Conservation (phyloP, 2,329 filamentous ascomycete species). For the Trichoderma lentiforme region DNA sequence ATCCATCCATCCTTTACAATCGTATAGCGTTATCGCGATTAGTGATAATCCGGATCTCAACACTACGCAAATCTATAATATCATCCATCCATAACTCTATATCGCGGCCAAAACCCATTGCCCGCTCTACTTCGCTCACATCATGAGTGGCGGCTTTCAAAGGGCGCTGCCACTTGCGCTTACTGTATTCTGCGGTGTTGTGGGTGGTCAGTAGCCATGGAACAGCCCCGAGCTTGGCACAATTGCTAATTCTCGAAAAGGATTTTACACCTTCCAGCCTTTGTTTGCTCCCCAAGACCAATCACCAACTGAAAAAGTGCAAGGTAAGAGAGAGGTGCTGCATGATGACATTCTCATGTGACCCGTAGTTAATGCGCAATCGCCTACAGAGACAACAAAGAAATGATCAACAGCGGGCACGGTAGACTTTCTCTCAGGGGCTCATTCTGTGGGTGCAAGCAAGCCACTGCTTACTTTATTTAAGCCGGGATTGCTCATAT, state of each 20-base stretch:
- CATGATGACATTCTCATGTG: neutral
- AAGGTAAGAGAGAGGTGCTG: conserved; percentile 13
- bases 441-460: neutral
- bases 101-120: neutral
- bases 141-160: conserved; percentile 36
- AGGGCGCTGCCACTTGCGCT: conserved; percentile 35
- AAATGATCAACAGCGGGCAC: neutral
- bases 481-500: neutral
- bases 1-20: neutral
- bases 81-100: neutral
- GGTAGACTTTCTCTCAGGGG: neutral
- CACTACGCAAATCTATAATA: neutral
- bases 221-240: neutral
- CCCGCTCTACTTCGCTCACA: neutral
- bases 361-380: neutral
- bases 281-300: conserved; percentile 28
- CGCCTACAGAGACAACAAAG: neutral
- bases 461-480: neutral
- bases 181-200: conserved; percentile 36
- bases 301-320: conserved; percentile 10
- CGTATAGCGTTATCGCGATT: neutral
- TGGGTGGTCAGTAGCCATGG: conserved; percentile 31
- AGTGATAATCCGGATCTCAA: neutral
- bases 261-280: conserved; percentile 38
- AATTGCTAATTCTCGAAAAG: conserved; percentile 22